phyloP scores from a whole-genome alignment of 495 filamentous ascomycete species.

The Penicillium lagena region DNA sequence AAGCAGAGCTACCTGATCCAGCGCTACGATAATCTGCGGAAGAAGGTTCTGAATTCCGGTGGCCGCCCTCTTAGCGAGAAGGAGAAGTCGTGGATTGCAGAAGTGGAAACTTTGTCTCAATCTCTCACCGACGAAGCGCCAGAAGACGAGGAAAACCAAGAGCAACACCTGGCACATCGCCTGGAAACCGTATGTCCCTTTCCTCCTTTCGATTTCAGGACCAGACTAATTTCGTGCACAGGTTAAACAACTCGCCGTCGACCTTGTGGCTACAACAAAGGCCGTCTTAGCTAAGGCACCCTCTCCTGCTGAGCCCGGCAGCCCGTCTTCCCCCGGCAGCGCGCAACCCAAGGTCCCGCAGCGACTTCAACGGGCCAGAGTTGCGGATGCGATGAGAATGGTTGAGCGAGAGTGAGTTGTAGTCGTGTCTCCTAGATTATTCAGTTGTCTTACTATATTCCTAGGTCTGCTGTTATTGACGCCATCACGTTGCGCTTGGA shows the following conservation, averaged over 20 bases:
- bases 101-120: constrained; percentile 48
- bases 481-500: constrained; percentile 35
- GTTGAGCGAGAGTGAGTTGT: constrained; percentile 58
- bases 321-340: constrained; percentile 20
- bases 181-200: constrained; percentile 29
- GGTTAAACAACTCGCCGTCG: constrained; percentile 41
- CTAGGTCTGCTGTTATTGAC: constrained; percentile 33
- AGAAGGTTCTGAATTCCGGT: constrained; percentile 48
- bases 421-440: background rate
- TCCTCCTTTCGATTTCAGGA: constrained; percentile 8
- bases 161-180: constrained; percentile 25
- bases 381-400: constrained; percentile 62
- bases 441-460: constrained; percentile 3
- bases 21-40: constrained; percentile 59
- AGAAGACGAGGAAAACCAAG: constrained; percentile 12
- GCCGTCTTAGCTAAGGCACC: constrained; percentile 25
- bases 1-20: constrained; percentile 52
- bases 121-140: constrained; percentile 16
- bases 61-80: constrained; percentile 66
- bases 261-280: constrained; percentile 46
- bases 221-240: constrained; percentile 15
- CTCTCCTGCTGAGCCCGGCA: constrained; percentile 19
- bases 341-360: constrained; percentile 51
- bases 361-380: constrained; percentile 59
- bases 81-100: constrained; percentile 60